These are phyloP conservation scores for Byssochlamys sp. DNA, from an alignment of 2,329 filamentous ascomycete genomes.

Conservation along the genomic window DNA sequence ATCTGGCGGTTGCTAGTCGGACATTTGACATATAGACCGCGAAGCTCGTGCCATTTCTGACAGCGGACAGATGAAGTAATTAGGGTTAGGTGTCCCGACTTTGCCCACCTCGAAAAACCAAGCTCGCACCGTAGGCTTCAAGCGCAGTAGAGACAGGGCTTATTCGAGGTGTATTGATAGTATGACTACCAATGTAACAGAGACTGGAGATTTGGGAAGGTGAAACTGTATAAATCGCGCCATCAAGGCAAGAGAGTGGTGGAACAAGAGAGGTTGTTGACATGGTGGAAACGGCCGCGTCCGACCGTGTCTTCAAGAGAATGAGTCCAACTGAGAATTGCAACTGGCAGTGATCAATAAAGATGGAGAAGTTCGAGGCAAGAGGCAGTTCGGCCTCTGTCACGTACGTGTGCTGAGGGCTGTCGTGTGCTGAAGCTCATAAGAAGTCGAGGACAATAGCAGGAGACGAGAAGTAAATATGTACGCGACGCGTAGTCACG, in stretches of 20 bases:
- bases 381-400: neutral
- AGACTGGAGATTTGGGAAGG: constrained; percentile 72
- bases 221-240: constrained; percentile 51
- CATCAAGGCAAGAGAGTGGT: constrained; percentile 29
- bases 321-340: constrained; percentile 5
- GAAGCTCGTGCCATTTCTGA: constrained; percentile 46
- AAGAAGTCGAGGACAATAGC: neutral
- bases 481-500: constrained; percentile 5
- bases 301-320: constrained; percentile 1
- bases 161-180: constrained; percentile 29
- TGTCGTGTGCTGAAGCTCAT: neutral
- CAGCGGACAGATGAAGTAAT: constrained; percentile 57
- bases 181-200: constrained; percentile 47
- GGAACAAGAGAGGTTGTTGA: constrained; percentile 15
- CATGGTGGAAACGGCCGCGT: constrained; percentile 1
- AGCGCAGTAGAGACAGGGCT: constrained; percentile 23
- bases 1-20: constrained; percentile 51
- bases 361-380: neutral
- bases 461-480: neutral
- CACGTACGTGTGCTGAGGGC: neutral
- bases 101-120: constrained; percentile 49
- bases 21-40: constrained; percentile 60
- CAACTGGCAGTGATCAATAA: neutral
- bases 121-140: constrained; percentile 19
- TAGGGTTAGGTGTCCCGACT: constrained; percentile 96